These are phyloP conservation scores for Capsicum pubescens DNA, from an alignment of 257 asterid species.

Conservation along the genomic window DNA sequence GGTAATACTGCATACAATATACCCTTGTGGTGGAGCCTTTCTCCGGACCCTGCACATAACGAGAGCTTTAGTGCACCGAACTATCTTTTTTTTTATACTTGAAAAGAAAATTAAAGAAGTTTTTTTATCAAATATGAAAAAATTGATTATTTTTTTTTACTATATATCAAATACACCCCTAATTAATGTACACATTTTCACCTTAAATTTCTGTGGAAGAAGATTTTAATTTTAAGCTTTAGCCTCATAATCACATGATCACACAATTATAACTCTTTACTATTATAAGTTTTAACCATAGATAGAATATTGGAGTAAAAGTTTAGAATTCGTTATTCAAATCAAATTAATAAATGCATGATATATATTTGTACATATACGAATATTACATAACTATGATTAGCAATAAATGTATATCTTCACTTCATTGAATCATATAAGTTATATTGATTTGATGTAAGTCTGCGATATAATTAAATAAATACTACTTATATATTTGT, in stretches of 20 bases:
- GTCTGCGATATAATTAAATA: no score
- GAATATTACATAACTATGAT: background rate
- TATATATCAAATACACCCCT: background rate
- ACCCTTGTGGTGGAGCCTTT: no score
- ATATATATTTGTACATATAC: background rate
- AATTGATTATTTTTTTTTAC: background rate
- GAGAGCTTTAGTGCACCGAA: no score
- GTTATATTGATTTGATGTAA: background rate
- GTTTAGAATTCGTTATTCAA: background rate
- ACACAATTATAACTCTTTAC: background rate
- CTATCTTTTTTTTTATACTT: no score
- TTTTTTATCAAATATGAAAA: background rate
- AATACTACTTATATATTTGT: no score
- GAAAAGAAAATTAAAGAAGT: no score
- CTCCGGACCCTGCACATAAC: no score
- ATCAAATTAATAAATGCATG: background rate
- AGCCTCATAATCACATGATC: background rate
- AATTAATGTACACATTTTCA: background rate
- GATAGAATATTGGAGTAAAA: background rate
- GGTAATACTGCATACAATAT: no score
- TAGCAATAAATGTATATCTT: background rate
- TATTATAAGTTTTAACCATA: background rate
- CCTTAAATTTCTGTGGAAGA: background rate
- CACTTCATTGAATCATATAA: background rate
- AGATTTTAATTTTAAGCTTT: background rate